Base-by-base conservation (phyloP, 2,329 filamentous ascomycete species). In the Pseudofabraea citricarpa region DNA sequence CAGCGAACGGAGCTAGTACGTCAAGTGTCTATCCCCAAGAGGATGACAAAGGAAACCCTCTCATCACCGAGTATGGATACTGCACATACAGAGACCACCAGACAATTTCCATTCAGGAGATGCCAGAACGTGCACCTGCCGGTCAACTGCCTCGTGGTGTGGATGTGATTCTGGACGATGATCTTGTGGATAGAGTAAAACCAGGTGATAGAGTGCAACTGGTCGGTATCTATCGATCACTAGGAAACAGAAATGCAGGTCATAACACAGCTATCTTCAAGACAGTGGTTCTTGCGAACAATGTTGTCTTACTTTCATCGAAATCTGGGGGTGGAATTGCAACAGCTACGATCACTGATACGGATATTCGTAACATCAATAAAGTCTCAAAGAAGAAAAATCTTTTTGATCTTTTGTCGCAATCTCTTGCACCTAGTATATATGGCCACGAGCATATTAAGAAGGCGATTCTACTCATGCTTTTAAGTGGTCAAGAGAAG, bases 371-470 rank as follows among this genome's bases (percentile, higher is more conserved):
- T 57, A 97, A 98, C 62, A 98, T 98, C 73, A 97, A 97, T 73
- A 96, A 95, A 67, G 78, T 97, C 44, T 76, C 91, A 8, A 98
- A 97, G 73, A 93, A 93, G 67, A 90, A 84, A 67, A 90, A 93
- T 51, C 77, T 97, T 3, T 94, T 98, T 52, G 88, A 96, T 43
- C 72, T 98, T 33, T 76, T 98, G 6, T 93, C 93, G 1, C 90
- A 96, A 57, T 97, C 91, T 2, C 74, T 98, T 16, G 93, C 93
- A 2, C 93, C 93, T 0, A 96, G 90, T 68, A 98, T 98, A 46
- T 96, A 89, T 58, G 93, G 93, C 0, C 93, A 98, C 58, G 90
- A 94, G 59, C 87, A 96, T 63, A 94, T 98, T 69, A 98, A 98
- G 68, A 96, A 94, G 67, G 93, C 93, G 1, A 95, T 98, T 52